Conservation (phyloP, 2,329 filamentous ascomycete genomes). For the Salinomyces thailandicus region DNA sequence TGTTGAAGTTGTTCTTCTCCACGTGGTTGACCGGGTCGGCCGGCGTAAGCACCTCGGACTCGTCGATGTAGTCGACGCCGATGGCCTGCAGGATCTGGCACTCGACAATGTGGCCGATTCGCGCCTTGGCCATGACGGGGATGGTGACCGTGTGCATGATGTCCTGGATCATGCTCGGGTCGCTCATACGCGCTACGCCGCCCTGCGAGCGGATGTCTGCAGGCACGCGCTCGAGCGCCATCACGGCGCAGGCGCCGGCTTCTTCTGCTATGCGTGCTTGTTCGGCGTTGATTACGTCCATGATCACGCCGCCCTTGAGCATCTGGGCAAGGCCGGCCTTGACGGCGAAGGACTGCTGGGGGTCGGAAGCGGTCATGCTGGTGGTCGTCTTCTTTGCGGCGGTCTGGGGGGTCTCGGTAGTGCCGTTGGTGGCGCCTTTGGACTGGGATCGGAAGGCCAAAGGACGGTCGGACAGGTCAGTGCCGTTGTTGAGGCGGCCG, state of each 20-base stretch:
- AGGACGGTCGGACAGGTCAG: slow-evolving; percentile 4
- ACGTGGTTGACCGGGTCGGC: slow-evolving; percentile 88
- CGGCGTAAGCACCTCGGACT: slow-evolving; percentile 93
- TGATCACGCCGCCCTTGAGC: slow-evolving; percentile 98
- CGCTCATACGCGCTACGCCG: slow-evolving; percentile 93
- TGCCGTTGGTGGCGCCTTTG: slow-evolving; percentile 3
- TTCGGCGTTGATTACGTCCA: slow-evolving; percentile 92
- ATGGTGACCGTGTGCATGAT: slow-evolving; percentile 94
- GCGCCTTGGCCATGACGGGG: slow-evolving; percentile 97
- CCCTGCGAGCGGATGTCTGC: slow-evolving; percentile 89
- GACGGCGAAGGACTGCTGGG: slow-evolving; percentile 59
- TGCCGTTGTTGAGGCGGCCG: slow-evolving; percentile 6
- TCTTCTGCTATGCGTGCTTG: slow-evolving; percentile 94
- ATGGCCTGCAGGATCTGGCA: slow-evolving; percentile 94
- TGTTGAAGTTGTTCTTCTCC: slow-evolving; percentile 70
- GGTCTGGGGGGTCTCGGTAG: slow-evolving; percentile 3
- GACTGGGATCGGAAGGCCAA: slow-evolving; percentile 10
- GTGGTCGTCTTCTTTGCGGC: slow-evolving; percentile 3
- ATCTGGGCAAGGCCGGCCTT: slow-evolving; percentile 95
- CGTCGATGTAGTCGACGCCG: slow-evolving; percentile 95
- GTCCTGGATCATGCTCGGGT: slow-evolving; percentile 86
- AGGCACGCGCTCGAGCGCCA: slow-evolving; percentile 95
- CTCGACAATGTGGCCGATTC: slow-evolving; percentile 96
- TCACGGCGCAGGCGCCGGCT: slow-evolving; percentile 89
- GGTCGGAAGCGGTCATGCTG: slow-evolving; percentile 8